Evolutionary conservation across 2,329 filamentous ascomycete genomes (phyloP).

Genomic region (Penicillium glabrum): DNA sequence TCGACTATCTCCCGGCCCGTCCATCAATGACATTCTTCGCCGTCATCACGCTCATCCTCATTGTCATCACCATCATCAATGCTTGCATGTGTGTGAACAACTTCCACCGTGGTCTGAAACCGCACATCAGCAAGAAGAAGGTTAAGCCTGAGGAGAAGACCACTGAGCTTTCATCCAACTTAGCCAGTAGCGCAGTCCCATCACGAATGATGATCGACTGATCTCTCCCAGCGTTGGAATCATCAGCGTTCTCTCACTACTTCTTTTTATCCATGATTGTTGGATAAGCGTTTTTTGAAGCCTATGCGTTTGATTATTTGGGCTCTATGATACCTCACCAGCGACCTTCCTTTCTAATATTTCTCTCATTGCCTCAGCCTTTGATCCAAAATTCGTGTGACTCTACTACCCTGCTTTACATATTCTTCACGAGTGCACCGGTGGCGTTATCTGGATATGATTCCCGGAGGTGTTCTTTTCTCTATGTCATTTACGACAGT

Average conservation of each 20-base stretch:
- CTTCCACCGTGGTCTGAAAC: slow-evolving; percentile 86
- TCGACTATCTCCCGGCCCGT: slow-evolving; percentile 73
- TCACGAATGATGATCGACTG: slow-evolving; percentile 49
- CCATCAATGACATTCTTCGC: slow-evolving; percentile 91
- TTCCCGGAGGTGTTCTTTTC: slow-evolving; percentile 12
- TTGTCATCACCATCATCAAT: slow-evolving; percentile 84
- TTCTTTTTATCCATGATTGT: slow-evolving; percentile 27
- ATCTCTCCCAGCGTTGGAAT: slow-evolving; percentile 13
- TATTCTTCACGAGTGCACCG: slow-evolving; percentile 22
- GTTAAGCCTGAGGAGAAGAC: slow-evolving; percentile 47
- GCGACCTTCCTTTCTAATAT: slow-evolving; percentile 14
- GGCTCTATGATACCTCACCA: slow-evolving; percentile 31
- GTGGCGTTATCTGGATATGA: slow-evolving; percentile 23
- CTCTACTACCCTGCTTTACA: slow-evolving; percentile 20
- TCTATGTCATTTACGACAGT: slow-evolving; percentile 22
- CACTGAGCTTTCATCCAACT: slow-evolving; percentile 43
- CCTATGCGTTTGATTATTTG: slow-evolving; percentile 15
- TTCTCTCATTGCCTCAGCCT: slow-evolving; percentile 1
- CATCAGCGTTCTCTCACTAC: slow-evolving; percentile 7
- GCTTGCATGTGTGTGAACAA: slow-evolving; percentile 86
- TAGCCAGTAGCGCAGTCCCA: slow-evolving; percentile 36
- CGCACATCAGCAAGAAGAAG: slow-evolving; percentile 69
- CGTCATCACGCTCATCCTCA: slow-evolving; percentile 84
- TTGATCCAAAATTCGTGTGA: slow-evolving; percentile 20
- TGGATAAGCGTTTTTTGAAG: slow-evolving; percentile 29